A percentile compares a stretch with the other conserved stretches of the same genome.
Conservation (phyloP, 805 yeast species). For the Clavispora fructus region DNA sequence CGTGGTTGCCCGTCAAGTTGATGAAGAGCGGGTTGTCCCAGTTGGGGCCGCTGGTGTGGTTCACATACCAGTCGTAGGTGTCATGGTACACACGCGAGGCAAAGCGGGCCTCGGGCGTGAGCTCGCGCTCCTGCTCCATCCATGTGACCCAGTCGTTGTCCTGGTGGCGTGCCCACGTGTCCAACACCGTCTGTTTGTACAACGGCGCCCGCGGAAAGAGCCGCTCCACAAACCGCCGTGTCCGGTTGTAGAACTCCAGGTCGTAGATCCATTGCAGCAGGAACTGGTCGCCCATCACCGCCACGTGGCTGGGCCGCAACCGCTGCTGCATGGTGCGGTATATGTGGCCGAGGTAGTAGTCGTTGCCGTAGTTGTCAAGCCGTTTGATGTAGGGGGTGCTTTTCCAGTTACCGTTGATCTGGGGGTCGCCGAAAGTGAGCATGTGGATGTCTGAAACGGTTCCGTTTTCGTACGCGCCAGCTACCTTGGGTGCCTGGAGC, state of each 20-base stretch:
- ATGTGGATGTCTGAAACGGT: conserved; percentile 50
- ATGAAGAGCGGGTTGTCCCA: conserved; percentile 61
- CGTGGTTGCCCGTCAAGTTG: conserved; percentile 92
- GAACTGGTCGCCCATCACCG: conserved; percentile 88
- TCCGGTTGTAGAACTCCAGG: conserved; percentile 77
- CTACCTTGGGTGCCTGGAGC: conserved; percentile 9
- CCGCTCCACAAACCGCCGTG: conserved; percentile 66
- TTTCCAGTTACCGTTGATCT: conserved; percentile 84
- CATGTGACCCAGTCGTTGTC: conserved; percentile 51
- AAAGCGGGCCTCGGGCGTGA: conserved; percentile 33
- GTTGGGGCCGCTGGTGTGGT: conserved; percentile 23
- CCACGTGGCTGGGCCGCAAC: conserved; percentile 71
- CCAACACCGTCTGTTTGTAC: conserved; percentile 45
- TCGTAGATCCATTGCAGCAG: conserved; percentile 94
- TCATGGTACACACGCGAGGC: conserved; percentile 42
- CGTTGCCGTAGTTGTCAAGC: conserved; percentile 86
- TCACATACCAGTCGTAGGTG: conserved; percentile 62
- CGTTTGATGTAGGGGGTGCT: conserved; percentile 65
- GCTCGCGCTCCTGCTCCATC: conserved; percentile 35
- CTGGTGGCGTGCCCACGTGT: conserved; percentile 44
- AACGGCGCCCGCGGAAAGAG: conserved; percentile 55
- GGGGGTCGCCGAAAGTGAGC: conserved; percentile 93
- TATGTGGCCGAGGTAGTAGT: conserved; percentile 81
- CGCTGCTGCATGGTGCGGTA: conserved; percentile 59
- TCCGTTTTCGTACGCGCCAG: conserved; percentile 7